phyloP scores from a whole-genome alignment of 495 filamentous ascomycete species.

The Trichocladium uniseriatum region DNA sequence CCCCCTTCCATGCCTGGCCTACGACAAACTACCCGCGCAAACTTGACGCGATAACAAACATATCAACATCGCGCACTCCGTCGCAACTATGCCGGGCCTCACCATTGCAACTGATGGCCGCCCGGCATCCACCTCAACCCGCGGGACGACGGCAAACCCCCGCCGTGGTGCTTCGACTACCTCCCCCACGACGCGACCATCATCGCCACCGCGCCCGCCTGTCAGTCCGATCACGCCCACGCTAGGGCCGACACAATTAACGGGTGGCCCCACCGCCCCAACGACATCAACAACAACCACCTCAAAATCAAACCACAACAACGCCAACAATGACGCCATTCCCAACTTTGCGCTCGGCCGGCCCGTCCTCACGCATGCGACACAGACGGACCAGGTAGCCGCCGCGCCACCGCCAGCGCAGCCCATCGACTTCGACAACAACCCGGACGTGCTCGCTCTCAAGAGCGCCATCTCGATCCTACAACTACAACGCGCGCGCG shows the following conservation, averaged over 20 bases:
- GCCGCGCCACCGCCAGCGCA: constrained; percentile 45
- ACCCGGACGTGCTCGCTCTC: constrained; percentile 77
- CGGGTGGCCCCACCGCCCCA: constrained; percentile 1
- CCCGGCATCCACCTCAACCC: constrained; percentile 3
- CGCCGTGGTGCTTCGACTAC: background rate
- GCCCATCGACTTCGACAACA: constrained; percentile 65
- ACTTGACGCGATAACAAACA: too few relatives aligned
- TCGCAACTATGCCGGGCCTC: constrained; percentile 22
- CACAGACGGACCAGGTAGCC: constrained; percentile 28
- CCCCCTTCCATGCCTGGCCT: too few relatives aligned
- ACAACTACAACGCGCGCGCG: constrained; percentile 71
- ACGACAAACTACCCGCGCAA: too few relatives aligned
- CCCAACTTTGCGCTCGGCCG: constrained; percentile 25
- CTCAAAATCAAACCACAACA: background rate
- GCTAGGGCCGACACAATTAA: constrained; percentile 15
- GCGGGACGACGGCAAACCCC: background rate
- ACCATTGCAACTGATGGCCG: constrained; percentile 15
- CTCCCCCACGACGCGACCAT: background rate
- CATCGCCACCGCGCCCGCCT: constrained; percentile 30
- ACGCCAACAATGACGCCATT: constrained; percentile 1
- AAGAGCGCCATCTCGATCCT: constrained; percentile 70
- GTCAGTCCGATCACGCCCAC: constrained; percentile 41
- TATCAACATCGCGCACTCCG: background rate
- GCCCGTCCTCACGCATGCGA: constrained; percentile 34
- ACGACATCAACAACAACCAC: constrained; percentile 2